Base-by-base conservation (phyloP, 495 filamentous ascomycete species). In the Penicillium subrubescens region DNA sequence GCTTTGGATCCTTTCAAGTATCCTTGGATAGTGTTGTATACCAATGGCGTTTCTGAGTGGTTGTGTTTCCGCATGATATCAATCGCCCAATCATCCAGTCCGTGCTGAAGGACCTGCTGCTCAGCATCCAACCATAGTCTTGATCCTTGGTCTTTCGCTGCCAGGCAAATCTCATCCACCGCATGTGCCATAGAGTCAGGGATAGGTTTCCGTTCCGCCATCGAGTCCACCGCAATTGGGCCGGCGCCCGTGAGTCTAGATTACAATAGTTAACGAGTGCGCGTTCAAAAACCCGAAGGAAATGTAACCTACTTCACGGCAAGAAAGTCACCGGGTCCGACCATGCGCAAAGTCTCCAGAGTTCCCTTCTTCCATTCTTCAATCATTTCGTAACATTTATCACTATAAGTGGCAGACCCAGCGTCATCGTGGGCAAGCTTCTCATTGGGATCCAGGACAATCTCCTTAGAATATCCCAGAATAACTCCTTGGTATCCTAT, bases 401-500 rank as follows among this genome's bases (percentile, higher is more conserved):
- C 51, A 35, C 62, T 71, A n/a, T 70, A 69, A 10, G 51, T 57
- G 8, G 53, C 34, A 1, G 54, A 58, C 6, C 66, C 65, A 23
- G 56, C 59, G 17, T 63, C 63, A 56, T 65, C 65, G 39, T 12
- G 53, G n/a, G 61, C 60, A 12, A 62, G 37, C 17, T 73, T 48
- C 59, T 86, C 81, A 4, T 80, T 72, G 4, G 82, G 84, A 51
- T 84, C 82, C 29, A 89, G 73, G 21, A 92, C 88, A 19, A 92
- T 87, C 73, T 96, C 92, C 48, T 83, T 83, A 2, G 90, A 91
- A 66, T 94, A 95, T 23, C 87, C 86, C 44, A 96, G 80, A 62
- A 95, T 92, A 8, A 95, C 87, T n/a, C 92, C 92, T 52, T 82
- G 83, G 65, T 89, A 93, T 33, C 92, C 92, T 21, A 93, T 83